Evolutionary conservation across 2,329 filamentous ascomycete genomes (phyloP).

Genomic region (Sporothrix sp.): DNA sequence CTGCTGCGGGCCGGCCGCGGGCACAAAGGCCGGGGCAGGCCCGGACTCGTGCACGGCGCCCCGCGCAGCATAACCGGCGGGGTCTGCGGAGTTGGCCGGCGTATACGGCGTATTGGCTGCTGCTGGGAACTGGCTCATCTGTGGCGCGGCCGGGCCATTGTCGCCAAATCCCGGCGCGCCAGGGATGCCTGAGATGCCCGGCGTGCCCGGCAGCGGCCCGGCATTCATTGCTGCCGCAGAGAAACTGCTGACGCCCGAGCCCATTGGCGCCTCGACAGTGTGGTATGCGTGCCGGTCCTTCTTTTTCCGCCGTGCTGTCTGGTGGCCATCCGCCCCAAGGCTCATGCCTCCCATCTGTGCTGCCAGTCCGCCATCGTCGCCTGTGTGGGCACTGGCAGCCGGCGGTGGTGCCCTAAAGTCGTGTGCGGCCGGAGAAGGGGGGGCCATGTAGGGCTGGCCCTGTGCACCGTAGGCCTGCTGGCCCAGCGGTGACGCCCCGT

Average conservation of each 20-base stretch:
- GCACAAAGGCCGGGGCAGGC: conserved; percentile 37
- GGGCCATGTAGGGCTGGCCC: conserved; percentile 27
- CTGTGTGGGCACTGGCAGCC: conserved; percentile 24
- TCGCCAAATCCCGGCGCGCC: conserved; percentile 36
- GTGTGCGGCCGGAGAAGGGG: conserved; percentile 18
- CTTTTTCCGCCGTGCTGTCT: conserved; percentile 63
- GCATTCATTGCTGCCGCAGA: conserved; percentile 48
- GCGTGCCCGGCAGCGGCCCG: background rate
- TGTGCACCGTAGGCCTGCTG: conserved; percentile 28
- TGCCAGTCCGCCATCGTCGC: conserved; percentile 44
- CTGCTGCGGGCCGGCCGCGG: conserved; percentile 57
- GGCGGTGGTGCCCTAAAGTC: conserved; percentile 22
- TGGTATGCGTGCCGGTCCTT: conserved; percentile 94
- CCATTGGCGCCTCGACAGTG: conserved; percentile 62
- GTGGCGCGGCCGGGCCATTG: conserved; percentile 31
- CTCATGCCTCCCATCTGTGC: conserved; percentile 72
- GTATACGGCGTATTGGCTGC: conserved; percentile 44
- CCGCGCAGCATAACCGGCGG: conserved; percentile 38
- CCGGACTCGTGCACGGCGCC: conserved; percentile 22
- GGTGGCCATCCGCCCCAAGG: conserved; percentile 45
- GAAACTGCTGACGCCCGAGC: conserved; percentile 57
- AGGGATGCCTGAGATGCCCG: conserved; percentile 30
- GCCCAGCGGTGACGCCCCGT: conserved; percentile 28
- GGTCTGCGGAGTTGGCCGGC: conserved; percentile 31
- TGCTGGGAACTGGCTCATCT: conserved; percentile 52